Evolutionary conservation across 1,284 basidiomycete genomes (phyloP), one percentile per base, ranked within the genome.

Genomic region (Fistulina hepatica): DNA sequence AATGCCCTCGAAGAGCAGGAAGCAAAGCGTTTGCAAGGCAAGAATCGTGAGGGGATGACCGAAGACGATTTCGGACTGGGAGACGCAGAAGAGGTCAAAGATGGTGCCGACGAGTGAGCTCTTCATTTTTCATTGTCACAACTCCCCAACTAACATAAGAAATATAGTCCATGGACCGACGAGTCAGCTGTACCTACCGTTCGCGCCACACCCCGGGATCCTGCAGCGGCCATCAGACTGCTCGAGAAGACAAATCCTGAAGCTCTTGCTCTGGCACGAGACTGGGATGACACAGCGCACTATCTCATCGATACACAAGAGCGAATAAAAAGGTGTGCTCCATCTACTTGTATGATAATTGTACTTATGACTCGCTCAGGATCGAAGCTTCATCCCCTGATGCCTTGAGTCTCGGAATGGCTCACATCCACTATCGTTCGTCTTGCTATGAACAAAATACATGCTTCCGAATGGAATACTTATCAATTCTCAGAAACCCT

Each of bases 1-100:
- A 73, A 81, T 51, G 82, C 88, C 51, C 64, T 94, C 42, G 91
- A 95, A 53, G 83, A 90, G 55, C 78, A 83, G 52, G 92, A 97
- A 59, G 88, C 85, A 6, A 77, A 65, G 49, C 67, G 88, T 34
- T 58, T 97, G 36, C 93, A 95, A 57, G 60, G 65, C 19, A 88
- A 84, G 58, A 66, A 74, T 25, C 67, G 84, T 15, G 81, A 88
- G 47, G 69, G 61, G 5, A 70, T 95, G 69, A 61, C 53, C 2
- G 84, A 86, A 36, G 76, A 73, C 7, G 91, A 97, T 57, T 97
- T 90, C 56, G 93, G 92, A 3, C 63, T 95, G 33, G 76, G 71
- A 22, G 85, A 88, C 53, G 55, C 65, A 28, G 57, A 67, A 21
- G 71, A 76, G 39, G 56, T 58, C 20, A 57, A 60, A 12, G 43